Percentiles rank a stretch among this genome's conserved stretches.
Conservation (phyloP, 805 yeast genomes). For the Saccharomycopsis synnaedendra region DNA sequence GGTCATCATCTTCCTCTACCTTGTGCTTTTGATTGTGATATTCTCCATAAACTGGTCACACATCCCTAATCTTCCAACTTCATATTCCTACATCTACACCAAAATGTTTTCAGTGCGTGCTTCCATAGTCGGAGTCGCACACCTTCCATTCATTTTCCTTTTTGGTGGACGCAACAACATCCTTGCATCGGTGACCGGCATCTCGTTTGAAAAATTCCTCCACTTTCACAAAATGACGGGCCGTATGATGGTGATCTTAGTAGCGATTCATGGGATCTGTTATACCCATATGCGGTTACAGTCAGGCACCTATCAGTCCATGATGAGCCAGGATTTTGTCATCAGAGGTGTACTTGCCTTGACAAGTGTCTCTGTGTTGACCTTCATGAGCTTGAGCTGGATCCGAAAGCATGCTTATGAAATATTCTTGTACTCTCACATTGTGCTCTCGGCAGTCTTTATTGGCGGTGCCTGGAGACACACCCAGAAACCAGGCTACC, state of each 20-base stretch:
- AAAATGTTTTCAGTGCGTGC: slow-evolving; percentile 38
- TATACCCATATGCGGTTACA: slow-evolving; percentile 35
- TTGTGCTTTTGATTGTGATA: slow-evolving; percentile 1
- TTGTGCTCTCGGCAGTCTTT: slow-evolving; percentile 41
- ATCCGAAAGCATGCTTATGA: slow-evolving; percentile 51
- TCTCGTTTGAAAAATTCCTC: slow-evolving; percentile 48
- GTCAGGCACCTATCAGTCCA: slow-evolving; percentile 27
- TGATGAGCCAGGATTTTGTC: slow-evolving; percentile 20
- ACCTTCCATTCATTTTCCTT: slow-evolving; percentile 46
- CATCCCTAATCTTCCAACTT: background rate
- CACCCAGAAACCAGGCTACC: slow-evolving; percentile 37
- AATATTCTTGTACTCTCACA: slow-evolving; percentile 45
- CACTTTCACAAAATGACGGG: slow-evolving; percentile 60
- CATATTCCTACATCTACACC: slow-evolving; percentile 5
- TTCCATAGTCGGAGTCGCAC: slow-evolving; percentile 36
- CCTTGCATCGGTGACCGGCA: slow-evolving; percentile 48
- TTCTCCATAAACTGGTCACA: background rate
- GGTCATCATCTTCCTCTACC: background rate
- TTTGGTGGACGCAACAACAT: slow-evolving; percentile 72
- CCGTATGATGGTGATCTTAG: slow-evolving; percentile 35
- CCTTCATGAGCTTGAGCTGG: slow-evolving; percentile 38
- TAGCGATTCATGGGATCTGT: slow-evolving; percentile 44
- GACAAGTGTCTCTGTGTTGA: slow-evolving; percentile 29
- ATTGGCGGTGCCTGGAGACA: slow-evolving; percentile 50
- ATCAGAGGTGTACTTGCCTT: slow-evolving; percentile 35